A percentile compares a stretch with the other conserved stretches of the same genome.
These are phyloP conservation scores for Pochonia chlamydosporia DNA, from an alignment of 2,329 filamentous ascomycete species.

Conservation along the genomic window DNA sequence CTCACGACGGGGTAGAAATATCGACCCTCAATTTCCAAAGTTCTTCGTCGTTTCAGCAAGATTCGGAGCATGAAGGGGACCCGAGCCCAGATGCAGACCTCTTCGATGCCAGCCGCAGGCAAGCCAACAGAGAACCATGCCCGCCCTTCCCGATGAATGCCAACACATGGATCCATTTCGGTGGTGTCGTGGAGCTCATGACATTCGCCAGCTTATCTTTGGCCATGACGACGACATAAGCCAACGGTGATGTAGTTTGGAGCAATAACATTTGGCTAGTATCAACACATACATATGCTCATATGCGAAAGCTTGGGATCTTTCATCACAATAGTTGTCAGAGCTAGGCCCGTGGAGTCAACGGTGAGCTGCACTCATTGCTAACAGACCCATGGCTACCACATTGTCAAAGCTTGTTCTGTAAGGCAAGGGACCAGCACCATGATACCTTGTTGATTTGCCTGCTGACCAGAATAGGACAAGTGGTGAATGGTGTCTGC, in stretches of 20 bases:
- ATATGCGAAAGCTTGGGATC: background rate
- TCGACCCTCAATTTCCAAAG: constrained; percentile 2
- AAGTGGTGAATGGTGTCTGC: background rate
- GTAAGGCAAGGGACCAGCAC: background rate
- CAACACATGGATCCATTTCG: background rate
- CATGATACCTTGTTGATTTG: background rate
- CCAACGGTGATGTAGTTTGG: background rate
- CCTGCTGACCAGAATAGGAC: background rate
- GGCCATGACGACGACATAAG: background rate
- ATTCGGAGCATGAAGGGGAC: background rate
- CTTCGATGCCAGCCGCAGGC: background rate
- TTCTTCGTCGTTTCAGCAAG: background rate
- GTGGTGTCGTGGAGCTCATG: background rate
- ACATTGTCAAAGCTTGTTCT: background rate
- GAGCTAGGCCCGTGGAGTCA: background rate
- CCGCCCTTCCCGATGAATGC: background rate
- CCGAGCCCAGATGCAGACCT: background rate
- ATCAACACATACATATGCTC: background rate
- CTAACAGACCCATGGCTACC: background rate
- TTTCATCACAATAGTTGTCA: background rate
- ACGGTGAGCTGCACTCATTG: background rate
- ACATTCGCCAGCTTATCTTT: background rate
- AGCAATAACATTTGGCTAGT: background rate
- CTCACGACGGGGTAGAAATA: background rate
- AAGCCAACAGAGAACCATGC: background rate